Evolutionary conservation across 2,329 filamentous ascomycete genomes (phyloP), one percentile per base, ranked within the genome.

Genomic region (Fusarium temperatum): DNA sequence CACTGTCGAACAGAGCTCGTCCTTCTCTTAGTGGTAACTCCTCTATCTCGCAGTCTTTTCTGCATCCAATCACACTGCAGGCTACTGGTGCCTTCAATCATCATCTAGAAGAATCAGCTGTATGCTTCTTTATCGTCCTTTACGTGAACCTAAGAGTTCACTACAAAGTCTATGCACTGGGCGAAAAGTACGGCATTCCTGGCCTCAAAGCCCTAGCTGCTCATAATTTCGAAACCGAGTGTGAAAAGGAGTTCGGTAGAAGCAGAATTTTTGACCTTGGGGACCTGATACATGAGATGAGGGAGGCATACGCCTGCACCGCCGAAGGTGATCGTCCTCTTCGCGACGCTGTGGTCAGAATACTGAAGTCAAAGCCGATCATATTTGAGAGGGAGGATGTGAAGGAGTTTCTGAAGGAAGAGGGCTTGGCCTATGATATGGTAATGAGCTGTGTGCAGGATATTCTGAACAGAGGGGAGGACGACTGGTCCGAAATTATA

Each of bases 61-160:
- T 32, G 2, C 17, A 24, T 20, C 22, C 28, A 28, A 28, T 28
- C 28, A 28, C 11, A 20, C 30, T 14, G 4, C 50, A 26, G 13
- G 5, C 32, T 26, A 4, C 32, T 12, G 8, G 0, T 36, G 8
- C 9, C 18, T 2, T 15, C 4, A 8, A 17, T 13, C n/a, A 3
- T 15, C 22, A 8, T 24, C 17, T 13, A 6, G 6, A 53, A 20
- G 17, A 7, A 15, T 12, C 0, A 53, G 13, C 8, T 6, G 11
- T 13, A 2, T 3, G 3, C 6, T 8, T 35, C 7, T 20, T 13
- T 5, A 6, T 22, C n/a, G 5, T 17, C 35, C 32, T 13, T 9
- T 38, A 26, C 18, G 8, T 26, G 5, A 22, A 11, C 1, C 8
- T 45, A 6, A 9, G 14, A 14, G 32, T 54, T 28, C 50, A 54